These are phyloP conservation scores for Phlebiopsis flavidoalba DNA, from an alignment of 768 basidiomycete species.

Conservation along the genomic window DNA sequence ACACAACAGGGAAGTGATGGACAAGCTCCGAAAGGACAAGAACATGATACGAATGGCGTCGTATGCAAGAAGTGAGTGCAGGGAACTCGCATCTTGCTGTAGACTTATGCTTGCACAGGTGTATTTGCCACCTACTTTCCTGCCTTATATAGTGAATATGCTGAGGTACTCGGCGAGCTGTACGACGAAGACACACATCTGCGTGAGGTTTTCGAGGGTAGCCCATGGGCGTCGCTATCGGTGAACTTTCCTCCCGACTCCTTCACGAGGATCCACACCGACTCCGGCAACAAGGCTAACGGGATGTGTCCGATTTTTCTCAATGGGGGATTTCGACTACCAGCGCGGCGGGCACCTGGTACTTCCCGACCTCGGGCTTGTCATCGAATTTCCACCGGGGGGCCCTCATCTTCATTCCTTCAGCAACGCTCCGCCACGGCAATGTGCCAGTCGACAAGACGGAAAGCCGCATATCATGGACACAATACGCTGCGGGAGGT, in stretches of 20 bases:
- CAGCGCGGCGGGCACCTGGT: conserved; percentile 11
- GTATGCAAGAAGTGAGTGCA: too few relatives aligned
- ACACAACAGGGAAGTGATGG: not conserved
- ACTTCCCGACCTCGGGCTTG: conserved; percentile 6
- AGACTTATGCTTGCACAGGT: too few relatives aligned
- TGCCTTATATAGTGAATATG: conserved; percentile 1
- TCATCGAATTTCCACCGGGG: conserved; percentile 15
- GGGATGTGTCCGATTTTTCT: conserved; percentile 8
- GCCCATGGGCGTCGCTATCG: conserved; percentile 4
- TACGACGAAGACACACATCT: not conserved
- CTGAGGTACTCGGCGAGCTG: not conserved
- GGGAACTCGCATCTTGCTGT: too few relatives aligned
- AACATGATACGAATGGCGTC: not conserved
- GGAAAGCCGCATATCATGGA: conserved; percentile 12
- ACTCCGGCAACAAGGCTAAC: conserved; percentile 1
- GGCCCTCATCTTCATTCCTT: conserved; percentile 13
- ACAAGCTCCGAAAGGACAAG: not conserved
- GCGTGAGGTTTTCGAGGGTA: not conserved
- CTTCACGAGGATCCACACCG: not conserved
- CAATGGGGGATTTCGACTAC: conserved; percentile 11
- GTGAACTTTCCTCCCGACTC: conserved; percentile 11
- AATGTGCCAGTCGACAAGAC: conserved; percentile 8
- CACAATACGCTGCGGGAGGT: conserved; percentile 15
- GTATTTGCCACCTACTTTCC: conserved; percentile 6
- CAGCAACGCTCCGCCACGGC: conserved; percentile 10